A percentile compares a stretch with the other conserved stretches of the same genome.
phyloP scores from a whole-genome alignment of 208 protist species.

The Leishmania martiniquensis region DNA sequence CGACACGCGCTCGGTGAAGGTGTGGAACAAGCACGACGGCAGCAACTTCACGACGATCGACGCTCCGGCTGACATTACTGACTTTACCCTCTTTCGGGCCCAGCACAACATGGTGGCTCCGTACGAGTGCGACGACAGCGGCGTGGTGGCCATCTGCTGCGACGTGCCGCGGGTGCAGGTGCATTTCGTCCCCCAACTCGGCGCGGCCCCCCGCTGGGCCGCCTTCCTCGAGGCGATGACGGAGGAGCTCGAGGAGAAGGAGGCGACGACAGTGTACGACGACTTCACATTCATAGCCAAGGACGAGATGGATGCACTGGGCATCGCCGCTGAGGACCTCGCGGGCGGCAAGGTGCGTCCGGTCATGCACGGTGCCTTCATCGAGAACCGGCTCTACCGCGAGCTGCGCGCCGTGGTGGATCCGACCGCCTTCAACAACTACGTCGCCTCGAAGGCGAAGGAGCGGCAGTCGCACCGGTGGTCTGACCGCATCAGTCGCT shows the following conservation, averaged over 20 bases:
- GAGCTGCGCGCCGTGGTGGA: constrained; percentile 88
- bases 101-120: constrained; percentile 83
- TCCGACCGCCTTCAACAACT: constrained; percentile 91
- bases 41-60: constrained; percentile 91
- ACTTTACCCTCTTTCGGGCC: constrained; percentile 85
- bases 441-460: constrained; percentile 62
- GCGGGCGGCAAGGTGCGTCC: constrained; percentile 94
- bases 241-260: constrained; percentile 92
- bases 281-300: constrained; percentile 98
- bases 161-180: constrained; percentile 93
- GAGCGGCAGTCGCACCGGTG: constrained; percentile 64
- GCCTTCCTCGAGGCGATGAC: constrained; percentile 97
- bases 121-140: constrained; percentile 84
- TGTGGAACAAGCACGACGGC: constrained; percentile 93
- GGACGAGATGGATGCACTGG: constrained; percentile 92
- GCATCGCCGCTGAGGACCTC: constrained; percentile 86
- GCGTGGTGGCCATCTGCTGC: constrained; percentile 90
- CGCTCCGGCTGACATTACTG: constrained; percentile 78
- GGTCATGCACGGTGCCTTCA: constrained; percentile 99
- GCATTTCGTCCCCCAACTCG: constrained; percentile 97
- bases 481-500: constrained; percentile 85
- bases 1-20: constrained; percentile 92
- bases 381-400: constrained; percentile 93
- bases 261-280: constrained; percentile 92
- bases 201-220: constrained; percentile 97